Evolutionary conservation across 1,139 yeast species (phyloP).

Genomic region (Pneumocystis carinii): DNA sequence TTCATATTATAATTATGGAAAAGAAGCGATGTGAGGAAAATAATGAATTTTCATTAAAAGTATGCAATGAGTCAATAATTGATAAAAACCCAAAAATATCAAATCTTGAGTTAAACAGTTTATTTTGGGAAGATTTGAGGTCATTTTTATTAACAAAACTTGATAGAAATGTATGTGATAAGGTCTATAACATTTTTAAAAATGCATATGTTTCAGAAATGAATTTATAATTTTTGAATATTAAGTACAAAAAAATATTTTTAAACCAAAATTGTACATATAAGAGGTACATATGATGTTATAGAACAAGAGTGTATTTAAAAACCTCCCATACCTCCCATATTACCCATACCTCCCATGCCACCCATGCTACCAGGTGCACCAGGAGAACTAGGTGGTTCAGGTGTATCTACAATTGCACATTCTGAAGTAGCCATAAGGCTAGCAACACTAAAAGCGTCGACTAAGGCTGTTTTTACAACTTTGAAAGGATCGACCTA

Average conservation of each 20-base stretch:
- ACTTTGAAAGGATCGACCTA: slow-evolving; percentile 90
- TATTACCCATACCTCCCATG: slow-evolving; percentile 29
- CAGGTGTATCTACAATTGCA: slow-evolving; percentile 95
- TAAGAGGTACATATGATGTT: neutral
- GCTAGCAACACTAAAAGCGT: slow-evolving; percentile 97
- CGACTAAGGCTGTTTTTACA: slow-evolving; percentile 91
- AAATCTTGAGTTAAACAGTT: neutral
- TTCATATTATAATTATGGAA: neutral
- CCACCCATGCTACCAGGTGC: slow-evolving; percentile 52
- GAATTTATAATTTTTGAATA: neutral
- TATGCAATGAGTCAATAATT: neutral
- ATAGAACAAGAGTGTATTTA: neutral
- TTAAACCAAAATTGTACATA: neutral
- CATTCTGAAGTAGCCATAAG: slow-evolving; percentile 97
- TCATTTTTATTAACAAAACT: neutral
- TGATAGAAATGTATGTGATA: neutral
- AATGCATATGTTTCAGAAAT: neutral
- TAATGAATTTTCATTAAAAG: neutral
- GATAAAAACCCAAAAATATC: neutral
- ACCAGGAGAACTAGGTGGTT: slow-evolving; percentile 50
- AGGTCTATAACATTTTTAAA: neutral
- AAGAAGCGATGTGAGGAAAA: neutral
- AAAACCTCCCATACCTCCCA: slow-evolving; percentile 9
- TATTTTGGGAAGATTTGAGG: neutral
- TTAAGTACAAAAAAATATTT: neutral